Percentiles rank a stretch among this genome's conserved stretches.
Evolutionary conservation across 73 alveolate species (phyloP).

Genomic region (Uronychia setigera): DNA sequence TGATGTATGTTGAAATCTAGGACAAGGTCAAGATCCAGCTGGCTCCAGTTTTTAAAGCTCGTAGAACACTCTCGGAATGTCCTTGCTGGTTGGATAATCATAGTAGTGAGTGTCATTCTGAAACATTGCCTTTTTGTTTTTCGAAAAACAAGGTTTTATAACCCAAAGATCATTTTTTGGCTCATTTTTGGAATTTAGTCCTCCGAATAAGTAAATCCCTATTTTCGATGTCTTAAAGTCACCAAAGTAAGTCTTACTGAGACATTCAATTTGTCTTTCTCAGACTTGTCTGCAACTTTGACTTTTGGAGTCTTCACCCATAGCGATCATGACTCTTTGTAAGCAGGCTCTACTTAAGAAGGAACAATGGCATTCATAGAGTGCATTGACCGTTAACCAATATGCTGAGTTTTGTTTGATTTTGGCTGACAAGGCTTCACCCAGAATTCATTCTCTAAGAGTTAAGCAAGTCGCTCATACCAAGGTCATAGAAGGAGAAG

Average conservation of each 20-base stretch:
- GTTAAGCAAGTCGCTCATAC: background rate
- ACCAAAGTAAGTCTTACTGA: too few species aligned
- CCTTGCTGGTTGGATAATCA: background rate
- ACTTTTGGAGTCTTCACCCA: conserved; percentile 12
- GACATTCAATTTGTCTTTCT: background rate
- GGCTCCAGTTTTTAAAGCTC: conserved; percentile 24
- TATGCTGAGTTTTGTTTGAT: background rate
- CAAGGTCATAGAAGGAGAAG: conserved; percentile 22
- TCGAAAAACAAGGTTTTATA: conserved; percentile 1
- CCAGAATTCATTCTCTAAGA: background rate
- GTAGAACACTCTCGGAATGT: background rate
- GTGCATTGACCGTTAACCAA: background rate
- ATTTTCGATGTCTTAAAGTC: background rate
- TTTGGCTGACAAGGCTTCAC: background rate
- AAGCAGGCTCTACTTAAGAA: background rate
- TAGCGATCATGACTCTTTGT: background rate
- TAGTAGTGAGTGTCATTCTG: background rate
- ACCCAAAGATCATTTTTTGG: conserved; percentile 27
- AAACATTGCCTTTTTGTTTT: conserved; percentile 1
- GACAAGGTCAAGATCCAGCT: conserved; percentile 22
- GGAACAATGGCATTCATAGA: background rate
- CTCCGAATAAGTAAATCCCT: conserved; percentile 43
- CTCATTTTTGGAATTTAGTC: background rate
- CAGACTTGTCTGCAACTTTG: background rate
- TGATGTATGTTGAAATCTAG: conserved; percentile 24